Percentiles rank a stretch among this genome's conserved stretches.
These are phyloP conservation scores for Neurospora sp. DNA, from an alignment of 495 filamentous ascomycete species.

Conservation along the genomic window DNA sequence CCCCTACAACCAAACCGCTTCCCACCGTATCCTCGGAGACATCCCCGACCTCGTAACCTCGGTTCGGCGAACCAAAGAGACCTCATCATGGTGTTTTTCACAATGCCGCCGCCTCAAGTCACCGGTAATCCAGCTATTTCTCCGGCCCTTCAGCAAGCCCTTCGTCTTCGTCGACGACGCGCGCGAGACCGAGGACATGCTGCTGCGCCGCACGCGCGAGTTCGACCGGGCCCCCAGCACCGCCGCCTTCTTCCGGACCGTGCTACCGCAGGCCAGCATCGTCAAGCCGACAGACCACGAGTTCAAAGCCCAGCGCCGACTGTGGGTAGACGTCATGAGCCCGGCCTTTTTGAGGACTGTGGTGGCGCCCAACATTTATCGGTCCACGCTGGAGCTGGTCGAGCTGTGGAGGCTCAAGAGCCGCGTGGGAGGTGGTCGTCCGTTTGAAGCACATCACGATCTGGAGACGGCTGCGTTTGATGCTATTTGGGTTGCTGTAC, in stretches of 20 bases:
- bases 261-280: constrained; percentile 16
- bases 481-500: constrained; percentile 22
- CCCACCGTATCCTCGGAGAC: constrained; percentile 21
- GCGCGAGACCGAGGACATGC: constrained; percentile 20
- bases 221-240: constrained; percentile 17
- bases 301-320: constrained; percentile 20
- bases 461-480: constrained; percentile 26
- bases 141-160: constrained; percentile 11
- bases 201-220: constrained; percentile 20
- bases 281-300: constrained; percentile 18
- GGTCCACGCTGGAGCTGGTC: constrained; percentile 15
- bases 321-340: constrained; percentile 25
- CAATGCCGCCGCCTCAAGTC: constrained; percentile 14
- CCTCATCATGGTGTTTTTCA: constrained; percentile 3
- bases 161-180: constrained; percentile 22
- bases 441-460: constrained; percentile 20
- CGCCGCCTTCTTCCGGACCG: constrained; percentile 10
- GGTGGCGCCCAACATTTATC: constrained; percentile 21
- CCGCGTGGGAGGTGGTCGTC: background rate
- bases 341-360: constrained; percentile 21
- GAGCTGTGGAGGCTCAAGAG: constrained; percentile 27
- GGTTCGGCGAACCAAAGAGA: constrained; percentile 7
- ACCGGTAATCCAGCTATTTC: constrained; percentile 20
- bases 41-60: constrained; percentile 11
- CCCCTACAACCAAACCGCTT: constrained; percentile 23